Evolutionary conservation across 257 asterid species (phyloP).

Genomic region (Henckelia pumila): DNA sequence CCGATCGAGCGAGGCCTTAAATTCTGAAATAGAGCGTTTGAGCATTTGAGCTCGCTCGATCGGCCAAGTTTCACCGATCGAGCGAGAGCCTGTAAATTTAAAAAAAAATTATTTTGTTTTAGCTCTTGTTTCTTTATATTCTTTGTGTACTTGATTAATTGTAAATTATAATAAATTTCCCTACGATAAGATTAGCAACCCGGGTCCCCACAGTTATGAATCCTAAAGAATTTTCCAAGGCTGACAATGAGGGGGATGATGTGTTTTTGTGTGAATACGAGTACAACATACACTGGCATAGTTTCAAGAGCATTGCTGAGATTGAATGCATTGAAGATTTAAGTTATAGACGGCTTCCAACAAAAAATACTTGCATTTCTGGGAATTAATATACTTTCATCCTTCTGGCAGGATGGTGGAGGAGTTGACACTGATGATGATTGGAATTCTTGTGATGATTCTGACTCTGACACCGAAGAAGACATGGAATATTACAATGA

Average conservation of each 20-base stretch:
- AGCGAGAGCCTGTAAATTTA: too few species aligned
- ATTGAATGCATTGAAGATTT: conserved; percentile 56
- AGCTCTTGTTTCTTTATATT: too few species aligned
- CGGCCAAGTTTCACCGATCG: too few species aligned
- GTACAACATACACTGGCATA: conserved; percentile 73
- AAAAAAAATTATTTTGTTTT: too few species aligned
- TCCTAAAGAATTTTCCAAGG: conserved; percentile 66
- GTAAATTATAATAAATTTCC: too few species aligned
- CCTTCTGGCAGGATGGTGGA: conserved; percentile 57
- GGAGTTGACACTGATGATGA: conserved; percentile 53
- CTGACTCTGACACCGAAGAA: conserved; percentile 55
- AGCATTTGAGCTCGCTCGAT: too few species aligned
- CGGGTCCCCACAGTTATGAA: too few species aligned
- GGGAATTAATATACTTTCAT: conserved; percentile 23
- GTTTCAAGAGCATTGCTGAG: conserved; percentile 84
- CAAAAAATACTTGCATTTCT: conserved; percentile 18
- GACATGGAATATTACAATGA: conserved; percentile 54
- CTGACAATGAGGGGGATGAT: conserved; percentile 79
- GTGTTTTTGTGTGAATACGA: conserved; percentile 93
- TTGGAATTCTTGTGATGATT: conserved; percentile 57
- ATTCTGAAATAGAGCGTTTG: too few species aligned
- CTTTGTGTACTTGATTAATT: too few species aligned
- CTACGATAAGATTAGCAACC: too few species aligned
- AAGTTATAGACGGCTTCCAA: conserved; percentile 23
- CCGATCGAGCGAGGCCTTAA: too few species aligned